Base-by-base conservation (phyloP, 73 alveolate genomes). In the Tetrahymena borealis region DNA sequence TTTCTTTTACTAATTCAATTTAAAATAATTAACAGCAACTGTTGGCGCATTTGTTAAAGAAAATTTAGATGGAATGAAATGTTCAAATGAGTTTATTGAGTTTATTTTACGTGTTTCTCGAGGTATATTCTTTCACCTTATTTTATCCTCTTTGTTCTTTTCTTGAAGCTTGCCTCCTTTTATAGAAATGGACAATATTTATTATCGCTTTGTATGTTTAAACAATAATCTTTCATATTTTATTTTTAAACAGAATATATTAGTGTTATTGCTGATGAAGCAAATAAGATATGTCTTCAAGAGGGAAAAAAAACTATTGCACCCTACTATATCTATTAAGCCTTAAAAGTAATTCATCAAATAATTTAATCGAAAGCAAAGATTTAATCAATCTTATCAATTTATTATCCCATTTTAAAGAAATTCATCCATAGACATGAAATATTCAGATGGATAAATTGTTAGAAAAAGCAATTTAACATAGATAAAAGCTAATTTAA, bases 21-120 rank as follows among this genome's bases (percentile, higher is more conserved):
- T 60, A 60, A 60, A 60, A 60, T 60, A 20, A 15, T n/a, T 60
- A 60, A 60, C 28, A 60, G 85, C 85, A 60, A 60, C 85, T 60
- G 85, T 60, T 60, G 85, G 85, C 28, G 85, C 85, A 60, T 60
- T 60, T 60, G 85, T 60, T 60, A 60, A 60, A 60, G 85, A 60
- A 13, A 60, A 60, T 60, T 60, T 60, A 60, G 85, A 60, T 60
- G 85, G 85, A 1, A 60, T 60, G 85, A 60, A 60, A 60, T 60
- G 85, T 15, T 60, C 85, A 60, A 60, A 60, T 60, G 85, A 60
- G 37, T 60, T 60, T 60, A 60, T 60, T n/a, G 85, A 60, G 35
- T 60, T 60, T 60, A 60, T 60, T 18, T 60, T 60, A 28, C 85
- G 85, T 60, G 85, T 60, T 60, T 60, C 85, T 3, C n/a, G 85